Evolutionary conservation across 1,139 yeast species (phyloP).

Genomic region (Blastobotrys proliferans): DNA sequence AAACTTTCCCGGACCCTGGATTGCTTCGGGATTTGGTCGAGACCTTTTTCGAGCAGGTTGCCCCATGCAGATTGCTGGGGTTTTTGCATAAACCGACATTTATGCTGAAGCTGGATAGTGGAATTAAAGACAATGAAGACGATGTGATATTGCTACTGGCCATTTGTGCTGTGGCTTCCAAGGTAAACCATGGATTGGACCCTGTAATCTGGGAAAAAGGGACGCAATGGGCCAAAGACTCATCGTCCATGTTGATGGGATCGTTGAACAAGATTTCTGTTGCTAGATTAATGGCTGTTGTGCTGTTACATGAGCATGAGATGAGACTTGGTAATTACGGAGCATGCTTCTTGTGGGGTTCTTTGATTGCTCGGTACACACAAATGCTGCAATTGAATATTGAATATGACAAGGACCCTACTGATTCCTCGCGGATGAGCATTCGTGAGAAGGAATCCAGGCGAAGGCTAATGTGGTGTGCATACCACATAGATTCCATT

Average conservation of each 20-base stretch:
- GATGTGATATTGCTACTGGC: conserved; percentile 7
- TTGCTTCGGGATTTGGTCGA: conserved; percentile 5
- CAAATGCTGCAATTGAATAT: conserved; percentile 14
- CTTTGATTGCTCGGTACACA: conserved; percentile 10
- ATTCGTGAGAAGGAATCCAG: conserved; percentile 10
- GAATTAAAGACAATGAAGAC: neutral
- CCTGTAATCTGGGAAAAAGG: conserved; percentile 11
- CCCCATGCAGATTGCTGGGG: conserved; percentile 9
- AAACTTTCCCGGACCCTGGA: conserved; percentile 2
- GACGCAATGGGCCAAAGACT: conserved; percentile 11
- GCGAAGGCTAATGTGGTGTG: conserved; percentile 15
- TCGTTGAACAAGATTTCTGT: conserved; percentile 8
- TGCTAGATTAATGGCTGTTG: conserved; percentile 11
- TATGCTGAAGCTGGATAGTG: conserved; percentile 5
- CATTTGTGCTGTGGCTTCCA: conserved; percentile 11
- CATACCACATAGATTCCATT: conserved; percentile 10
- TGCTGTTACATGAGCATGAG: conserved; percentile 13
- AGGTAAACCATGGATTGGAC: conserved; percentile 7
- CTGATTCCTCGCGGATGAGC: conserved; percentile 6
- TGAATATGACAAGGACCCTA: conserved; percentile 11
- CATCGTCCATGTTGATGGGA: neutral
- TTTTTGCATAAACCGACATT: conserved; percentile 13
- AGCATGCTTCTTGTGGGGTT: conserved; percentile 9
- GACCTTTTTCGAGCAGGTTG: conserved; percentile 6
- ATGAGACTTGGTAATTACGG: conserved; percentile 9